These are phyloP conservation scores for Gynandropsis gynandra DNA, from an alignment of 345 rosid genomes.

Conservation along the genomic window DNA sequence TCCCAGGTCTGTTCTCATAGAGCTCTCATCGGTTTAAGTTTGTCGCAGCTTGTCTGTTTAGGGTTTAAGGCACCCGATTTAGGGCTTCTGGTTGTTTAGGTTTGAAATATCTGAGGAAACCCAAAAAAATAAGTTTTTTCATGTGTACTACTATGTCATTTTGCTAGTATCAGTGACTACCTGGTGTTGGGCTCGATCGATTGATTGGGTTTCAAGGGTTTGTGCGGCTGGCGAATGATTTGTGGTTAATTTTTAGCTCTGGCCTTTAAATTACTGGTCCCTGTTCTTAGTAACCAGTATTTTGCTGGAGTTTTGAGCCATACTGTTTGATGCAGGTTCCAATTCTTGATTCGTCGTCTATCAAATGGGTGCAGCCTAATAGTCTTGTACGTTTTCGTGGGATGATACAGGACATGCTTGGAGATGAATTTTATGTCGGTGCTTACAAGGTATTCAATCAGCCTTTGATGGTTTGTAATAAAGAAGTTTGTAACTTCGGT, in stretches of 20 bases:
- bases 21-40: not conserved
- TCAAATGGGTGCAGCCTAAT: conserved; percentile 54
- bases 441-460: conserved; percentile 51
- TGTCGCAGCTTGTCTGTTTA: not conserved
- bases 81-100: not conserved
- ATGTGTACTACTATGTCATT: too few relatives aligned
- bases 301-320: not conserved
- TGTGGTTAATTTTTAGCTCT: not conserved
- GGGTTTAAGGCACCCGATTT: not conserved
- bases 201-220: not conserved
- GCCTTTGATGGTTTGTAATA: not conserved
- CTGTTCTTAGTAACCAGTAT: not conserved
- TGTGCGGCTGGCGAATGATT: not conserved
- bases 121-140: not conserved
- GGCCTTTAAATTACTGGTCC: not conserved
- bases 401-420: conserved; percentile 97
- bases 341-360: conserved; percentile 38
- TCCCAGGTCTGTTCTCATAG: conserved; percentile 36
- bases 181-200: not conserved
- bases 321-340: conserved; percentile 46
- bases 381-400: conserved; percentile 79
- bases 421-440: conserved; percentile 92
- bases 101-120: not conserved
- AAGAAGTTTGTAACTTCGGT: not conserved
- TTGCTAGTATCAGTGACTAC: not conserved